These are phyloP conservation scores for Camellia oleifera DNA, from an alignment of 179 eudicot genomes.

Conservation along the genomic window DNA sequence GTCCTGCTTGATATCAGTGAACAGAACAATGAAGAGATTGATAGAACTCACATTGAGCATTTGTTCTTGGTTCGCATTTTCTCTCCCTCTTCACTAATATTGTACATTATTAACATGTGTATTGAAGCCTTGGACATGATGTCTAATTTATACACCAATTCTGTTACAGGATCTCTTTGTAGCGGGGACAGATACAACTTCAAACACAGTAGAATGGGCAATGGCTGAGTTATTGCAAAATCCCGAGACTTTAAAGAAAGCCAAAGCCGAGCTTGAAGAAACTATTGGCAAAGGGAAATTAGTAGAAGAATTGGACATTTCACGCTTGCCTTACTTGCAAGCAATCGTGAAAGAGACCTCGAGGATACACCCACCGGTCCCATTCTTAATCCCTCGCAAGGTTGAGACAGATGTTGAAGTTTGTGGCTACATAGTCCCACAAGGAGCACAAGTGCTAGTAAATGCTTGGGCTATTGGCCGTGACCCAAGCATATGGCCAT, in stretches of 20 bases:
- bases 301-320: constrained; percentile 15
- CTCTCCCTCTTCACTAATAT: neutral
- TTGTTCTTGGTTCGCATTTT: constrained; percentile 7
- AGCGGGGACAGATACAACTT: constrained; percentile 23
- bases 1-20: constrained; percentile 7
- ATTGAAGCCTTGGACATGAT: neutral
- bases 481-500: constrained; percentile 24
- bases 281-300: constrained; percentile 14
- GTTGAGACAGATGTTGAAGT: constrained; percentile 24
- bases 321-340: constrained; percentile 15
- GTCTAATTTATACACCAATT: neutral
- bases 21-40: constrained; percentile 6
- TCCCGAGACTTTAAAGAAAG: constrained; percentile 6
- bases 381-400: constrained; percentile 17
- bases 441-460: constrained; percentile 30
- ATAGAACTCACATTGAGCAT: constrained; percentile 11
- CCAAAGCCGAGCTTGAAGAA: constrained; percentile 17
- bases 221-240: constrained; percentile 20
- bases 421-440: constrained; percentile 27
- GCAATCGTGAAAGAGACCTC: constrained; percentile 26
- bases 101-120: neutral
- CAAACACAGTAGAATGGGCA: constrained; percentile 25
- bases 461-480: constrained; percentile 37
- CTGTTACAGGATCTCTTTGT: constrained; percentile 17
- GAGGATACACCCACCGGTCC: constrained; percentile 32